phyloP scores from a whole-genome alignment of 306 rosid species.

The Elaeagnus macrophylla region DNA sequence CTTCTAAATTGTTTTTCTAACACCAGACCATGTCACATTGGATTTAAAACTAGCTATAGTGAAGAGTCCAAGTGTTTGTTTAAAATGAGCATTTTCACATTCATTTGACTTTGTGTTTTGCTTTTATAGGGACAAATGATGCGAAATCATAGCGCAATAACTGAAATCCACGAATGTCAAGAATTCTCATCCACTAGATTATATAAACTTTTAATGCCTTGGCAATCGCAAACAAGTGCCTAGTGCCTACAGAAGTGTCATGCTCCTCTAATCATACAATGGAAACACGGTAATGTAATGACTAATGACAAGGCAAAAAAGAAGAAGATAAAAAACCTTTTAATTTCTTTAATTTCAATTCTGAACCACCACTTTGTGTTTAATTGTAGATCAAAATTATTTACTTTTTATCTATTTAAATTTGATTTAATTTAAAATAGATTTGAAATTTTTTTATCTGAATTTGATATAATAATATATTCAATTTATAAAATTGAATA shows the following conservation, averaged over 20 bases:
- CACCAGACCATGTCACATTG: too few relatives aligned
- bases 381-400: too few relatives aligned
- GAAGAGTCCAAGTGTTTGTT: too few relatives aligned
- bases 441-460: too few relatives aligned
- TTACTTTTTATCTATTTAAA: too few relatives aligned
- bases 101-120: background rate
- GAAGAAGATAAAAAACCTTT: too few relatives aligned
- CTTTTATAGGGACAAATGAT: conserved; percentile 74
- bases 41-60: too few relatives aligned
- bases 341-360: background rate
- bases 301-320: too few relatives aligned
- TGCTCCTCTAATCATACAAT: conserved; percentile 17
- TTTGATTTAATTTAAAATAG: too few relatives aligned
- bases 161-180: conserved; percentile 39
- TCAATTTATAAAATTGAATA: too few relatives aligned
- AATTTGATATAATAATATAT: too few relatives aligned
- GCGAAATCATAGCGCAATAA: conserved; percentile 54
- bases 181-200: conserved; percentile 57
- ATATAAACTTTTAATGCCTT: conserved; percentile 82
- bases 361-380: background rate
- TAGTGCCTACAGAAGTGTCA: conserved; percentile 17
- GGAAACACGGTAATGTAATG: conserved; percentile 62
- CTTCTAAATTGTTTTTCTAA: too few relatives aligned
- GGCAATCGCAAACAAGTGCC: conserved; percentile 59
- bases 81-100: background rate